Conservation (phyloP, 2,329 filamentous ascomycete species). For the Macroventuria anomochaeta region DNA sequence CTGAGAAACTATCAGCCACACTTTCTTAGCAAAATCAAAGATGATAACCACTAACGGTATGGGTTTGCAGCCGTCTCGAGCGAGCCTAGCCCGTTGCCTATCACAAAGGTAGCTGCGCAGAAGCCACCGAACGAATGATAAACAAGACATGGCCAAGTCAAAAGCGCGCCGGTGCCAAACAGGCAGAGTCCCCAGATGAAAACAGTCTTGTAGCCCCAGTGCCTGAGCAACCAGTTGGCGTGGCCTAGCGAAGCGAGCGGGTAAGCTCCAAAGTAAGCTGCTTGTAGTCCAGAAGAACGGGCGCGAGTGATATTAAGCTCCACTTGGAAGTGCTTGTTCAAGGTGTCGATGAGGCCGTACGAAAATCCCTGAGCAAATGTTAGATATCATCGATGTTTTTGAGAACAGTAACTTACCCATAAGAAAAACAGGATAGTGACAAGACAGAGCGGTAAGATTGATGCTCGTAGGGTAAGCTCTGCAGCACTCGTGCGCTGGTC, state of each 20-base stretch:
- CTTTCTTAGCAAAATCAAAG: neutral
- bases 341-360: slow-evolving; percentile 64
- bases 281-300: slow-evolving; percentile 56
- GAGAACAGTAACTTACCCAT: slow-evolving; percentile 54
- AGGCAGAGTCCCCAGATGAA: slow-evolving; percentile 62
- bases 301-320: slow-evolving; percentile 53
- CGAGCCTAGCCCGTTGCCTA: slow-evolving; percentile 60
- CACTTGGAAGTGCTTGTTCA: slow-evolving; percentile 58
- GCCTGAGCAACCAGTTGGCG: slow-evolving; percentile 57
- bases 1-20: slow-evolving; percentile 25
- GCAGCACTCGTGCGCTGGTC: slow-evolving; percentile 60
- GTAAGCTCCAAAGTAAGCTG: slow-evolving; percentile 59
- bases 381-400: neutral
- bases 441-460: slow-evolving; percentile 69
- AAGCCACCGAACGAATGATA: slow-evolving; percentile 65
- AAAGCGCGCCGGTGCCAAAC: slow-evolving; percentile 63
- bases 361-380: slow-evolving; percentile 54
- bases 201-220: slow-evolving; percentile 56
- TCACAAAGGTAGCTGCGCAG: slow-evolving; percentile 64
- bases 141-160: slow-evolving; percentile 65
- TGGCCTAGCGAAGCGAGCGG: slow-evolving; percentile 57
- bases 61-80: slow-evolving; percentile 67
- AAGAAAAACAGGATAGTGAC: slow-evolving; percentile 72
- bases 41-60: slow-evolving; percentile 16
- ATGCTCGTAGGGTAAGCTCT: slow-evolving; percentile 71